phyloP scores from a whole-genome alignment of 176 grass and related monocot genomes.

The Alloteropsis semialata region DNA sequence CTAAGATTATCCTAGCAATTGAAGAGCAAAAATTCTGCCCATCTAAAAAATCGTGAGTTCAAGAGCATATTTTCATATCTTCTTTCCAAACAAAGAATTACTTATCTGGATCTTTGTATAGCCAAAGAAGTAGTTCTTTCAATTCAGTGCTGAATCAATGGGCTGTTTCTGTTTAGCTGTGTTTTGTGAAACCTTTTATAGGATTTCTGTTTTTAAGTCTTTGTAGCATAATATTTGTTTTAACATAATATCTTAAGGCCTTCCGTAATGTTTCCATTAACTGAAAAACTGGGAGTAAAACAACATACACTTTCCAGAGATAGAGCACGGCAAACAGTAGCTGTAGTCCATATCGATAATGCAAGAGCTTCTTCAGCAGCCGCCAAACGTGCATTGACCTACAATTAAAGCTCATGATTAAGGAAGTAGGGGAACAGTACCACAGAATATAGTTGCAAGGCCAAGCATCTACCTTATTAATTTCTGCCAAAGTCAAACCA shows the following conservation, averaged over 20 bases:
- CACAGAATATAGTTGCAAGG: slow-evolving; percentile 5
- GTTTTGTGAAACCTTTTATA: not conserved
- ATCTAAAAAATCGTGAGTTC: not conserved
- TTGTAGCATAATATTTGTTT: not conserved
- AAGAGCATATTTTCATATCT: not conserved
- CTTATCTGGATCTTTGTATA: not conserved
- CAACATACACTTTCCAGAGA: slow-evolving; percentile 87
- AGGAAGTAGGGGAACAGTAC: not conserved
- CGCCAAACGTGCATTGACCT: slow-evolving; percentile 66
- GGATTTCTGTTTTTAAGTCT: not conserved
- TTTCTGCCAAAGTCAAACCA: slow-evolving; percentile 43
- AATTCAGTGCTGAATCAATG: not conserved
- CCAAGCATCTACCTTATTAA: slow-evolving; percentile 55
- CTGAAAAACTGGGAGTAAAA: not conserved
- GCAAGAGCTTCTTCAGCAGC: slow-evolving; percentile 92
- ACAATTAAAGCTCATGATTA: slow-evolving; percentile 39
- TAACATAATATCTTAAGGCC: not conserved
- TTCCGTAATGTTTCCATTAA: not conserved
- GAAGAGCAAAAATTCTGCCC: not conserved
- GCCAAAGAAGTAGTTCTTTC: not conserved
- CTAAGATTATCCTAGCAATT: not conserved
- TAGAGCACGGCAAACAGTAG: slow-evolving; percentile 81
- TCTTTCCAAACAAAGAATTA: not conserved
- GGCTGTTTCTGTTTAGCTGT: not conserved
- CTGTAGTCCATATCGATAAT: slow-evolving; percentile 81